Evolutionary conservation across 2,329 filamentous ascomycete species (phyloP).

Genomic region (Ceratocystis huliohia): DNA sequence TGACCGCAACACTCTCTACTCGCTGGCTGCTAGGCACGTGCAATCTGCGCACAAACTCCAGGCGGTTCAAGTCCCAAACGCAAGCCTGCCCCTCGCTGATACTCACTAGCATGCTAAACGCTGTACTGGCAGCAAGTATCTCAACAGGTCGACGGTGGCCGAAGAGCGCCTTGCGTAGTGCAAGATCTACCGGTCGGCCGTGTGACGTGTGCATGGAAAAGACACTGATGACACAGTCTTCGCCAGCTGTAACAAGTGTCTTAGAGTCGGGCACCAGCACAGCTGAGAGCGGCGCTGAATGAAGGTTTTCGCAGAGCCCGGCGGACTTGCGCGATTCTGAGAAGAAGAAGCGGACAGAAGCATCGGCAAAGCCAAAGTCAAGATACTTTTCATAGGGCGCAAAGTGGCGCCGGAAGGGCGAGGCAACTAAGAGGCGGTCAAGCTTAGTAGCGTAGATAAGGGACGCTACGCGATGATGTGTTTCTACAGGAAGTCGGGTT

Average conservation of each 20-base stretch:
- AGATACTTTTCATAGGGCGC: slow-evolving; percentile 87
- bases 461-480: slow-evolving; percentile 66
- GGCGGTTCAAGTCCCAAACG: slow-evolving; percentile 86
- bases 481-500: slow-evolving; percentile 38
- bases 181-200: slow-evolving; percentile 62
- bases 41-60: slow-evolving; percentile 70
- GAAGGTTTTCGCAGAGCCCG: slow-evolving; percentile 85
- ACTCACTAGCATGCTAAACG: slow-evolving; percentile 78
- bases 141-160: slow-evolving; percentile 79
- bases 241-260: slow-evolving; percentile 80
- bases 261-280: slow-evolving; percentile 78
- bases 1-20: slow-evolving; percentile 67
- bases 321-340: slow-evolving; percentile 71
- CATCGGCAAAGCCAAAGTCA: slow-evolving; percentile 93
- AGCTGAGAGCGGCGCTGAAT: slow-evolving; percentile 77
- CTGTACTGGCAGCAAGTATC: slow-evolving; percentile 69
- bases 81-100: slow-evolving; percentile 70
- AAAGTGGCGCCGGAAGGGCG: slow-evolving; percentile 74
- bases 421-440: slow-evolving; percentile 71
- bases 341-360: slow-evolving; percentile 80
- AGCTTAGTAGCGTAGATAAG: slow-evolving; percentile 66
- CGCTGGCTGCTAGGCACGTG: slow-evolving; percentile 38
- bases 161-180: slow-evolving; percentile 69
- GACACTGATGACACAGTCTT: slow-evolving; percentile 81
- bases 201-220: slow-evolving; percentile 56